Base-by-base conservation (phyloP, 2,329 filamentous ascomycete species). In the Colletotrichum musicola region DNA sequence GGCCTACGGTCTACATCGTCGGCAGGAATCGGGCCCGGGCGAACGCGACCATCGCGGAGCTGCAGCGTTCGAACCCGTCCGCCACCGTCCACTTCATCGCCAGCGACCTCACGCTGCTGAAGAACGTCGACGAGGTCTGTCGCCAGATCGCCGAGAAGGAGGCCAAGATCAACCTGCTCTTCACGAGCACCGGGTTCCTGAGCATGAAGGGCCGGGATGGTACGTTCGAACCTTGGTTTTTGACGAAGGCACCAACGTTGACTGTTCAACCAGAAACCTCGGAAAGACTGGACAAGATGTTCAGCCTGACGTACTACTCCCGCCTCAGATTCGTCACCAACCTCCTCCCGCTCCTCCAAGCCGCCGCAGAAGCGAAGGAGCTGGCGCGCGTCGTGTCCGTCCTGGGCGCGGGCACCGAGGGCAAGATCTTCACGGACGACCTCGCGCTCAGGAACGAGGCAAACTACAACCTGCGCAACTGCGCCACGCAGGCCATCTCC, bases 281-380 rank as follows among this genome's bases (percentile, higher is more conserved):
- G 0, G 89, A 92, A 75, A 87, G 86, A 2, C 79, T 92, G 2
- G 82, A 87, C 61, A 79, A 82, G 38, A 81, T 84, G 35, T 81
- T 83, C 20, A 81, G 84, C 7, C 80, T 90, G 16, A 79, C 81
- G 20, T 87, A 85, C 77, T 90, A 90, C 77, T 81, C 85, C 4
- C 88, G 89, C 20, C 82, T 86, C 70, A 86, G 87, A 42, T 86
- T 90, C 73, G 81, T 86, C 14, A 64, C 81, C 50, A 88, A 89
- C 62, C 82, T 92, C 1, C 83, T 90, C 12, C 88, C 89, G 0
- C 80, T 85, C 0, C 80, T 91, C 2, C 75, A 79, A n/a, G 71
- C 71, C 18, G 55, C 30, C 13, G 55, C 55, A 10, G 68, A 71
- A 6, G 5, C 3, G 13, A n/a, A 13, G 1, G 35, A 63, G 12